Base-by-base conservation (phyloP, 805 yeast genomes). In the Kodamaea kakaduensis region DNA sequence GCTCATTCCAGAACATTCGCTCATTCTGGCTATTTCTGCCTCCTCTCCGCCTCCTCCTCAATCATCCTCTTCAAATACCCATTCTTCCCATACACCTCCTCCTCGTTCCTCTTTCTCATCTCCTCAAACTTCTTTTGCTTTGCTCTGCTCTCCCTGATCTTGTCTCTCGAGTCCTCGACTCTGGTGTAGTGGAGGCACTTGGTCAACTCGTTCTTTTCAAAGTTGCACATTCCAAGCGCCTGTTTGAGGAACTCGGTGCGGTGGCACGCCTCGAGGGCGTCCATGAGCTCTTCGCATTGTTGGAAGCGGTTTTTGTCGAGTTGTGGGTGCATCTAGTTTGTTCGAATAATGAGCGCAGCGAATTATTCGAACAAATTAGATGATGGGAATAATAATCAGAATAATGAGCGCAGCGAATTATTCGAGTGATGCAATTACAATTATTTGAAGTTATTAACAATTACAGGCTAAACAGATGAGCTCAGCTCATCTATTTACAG, bases 181-280 rank as follows among this genome's bases (percentile, higher is more conserved):
- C 96, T 73, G 5, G 90, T 84, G 36, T 76, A 77, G 52, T 87
- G 93, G 16, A 94, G 67, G 61, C 98, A 90, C 51, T 76, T 66
- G 22, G 82, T 62, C 35, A 93, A 69, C 34, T 84, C 89, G 43
- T 83, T 85, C 51, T 88, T 88, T 49, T 83, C 81, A 35, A 79
- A 78, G 59, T 87, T 86, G 62, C 98, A 90, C 40, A 75, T 68
- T 17, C 97, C 97, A 46, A 86, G 65, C 6, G 84, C 79, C 54
- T 84, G 77, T 45, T 75, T 71, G 41, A 83, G 47, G 46, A 79
- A 82, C 37, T 79, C 82, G 36, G 71, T 71, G 40, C 77, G 71
- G 51, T 89, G 96, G 56, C 98, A 90, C 54, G 85, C 81, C 50
- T 90, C 95, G 5, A 90, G 72, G 0, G 95, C 96, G 42, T 81